Evolutionary conservation across 169 alveolate species (phyloP).

Genomic region (Eimeria sp.): DNA sequence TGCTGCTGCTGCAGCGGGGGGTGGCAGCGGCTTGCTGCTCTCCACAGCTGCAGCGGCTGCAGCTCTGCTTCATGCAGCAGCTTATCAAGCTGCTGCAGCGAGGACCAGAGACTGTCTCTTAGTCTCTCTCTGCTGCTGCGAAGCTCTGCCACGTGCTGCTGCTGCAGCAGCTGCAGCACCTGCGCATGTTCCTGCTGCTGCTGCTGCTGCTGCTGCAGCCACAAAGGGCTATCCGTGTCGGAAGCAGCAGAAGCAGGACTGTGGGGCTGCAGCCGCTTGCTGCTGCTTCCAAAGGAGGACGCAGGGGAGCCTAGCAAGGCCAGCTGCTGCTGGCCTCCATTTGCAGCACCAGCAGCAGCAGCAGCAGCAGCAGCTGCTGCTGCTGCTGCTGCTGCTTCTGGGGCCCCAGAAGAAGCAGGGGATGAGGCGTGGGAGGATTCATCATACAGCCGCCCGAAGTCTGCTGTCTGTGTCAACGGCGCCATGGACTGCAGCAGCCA

Average conservation of each 20-base stretch:
- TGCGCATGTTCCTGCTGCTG: constrained; percentile 44
- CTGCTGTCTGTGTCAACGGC: constrained; percentile 33
- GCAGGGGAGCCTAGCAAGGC: constrained; percentile 50
- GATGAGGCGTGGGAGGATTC: constrained; percentile 31
- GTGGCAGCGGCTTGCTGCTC: constrained; percentile 66
- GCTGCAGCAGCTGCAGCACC: constrained; percentile 62
- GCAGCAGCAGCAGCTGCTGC: constrained; percentile 33
- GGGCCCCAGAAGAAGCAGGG: constrained; percentile 9
- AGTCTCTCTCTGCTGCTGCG: constrained; percentile 56
- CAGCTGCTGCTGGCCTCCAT: constrained; percentile 10
- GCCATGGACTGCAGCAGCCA: constrained; percentile 11
- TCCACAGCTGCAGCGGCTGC: constrained; percentile 71
- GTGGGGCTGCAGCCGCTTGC: background rate
- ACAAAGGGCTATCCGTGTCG: background rate
- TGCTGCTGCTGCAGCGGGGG: background rate
- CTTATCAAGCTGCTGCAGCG: constrained; percentile 37
- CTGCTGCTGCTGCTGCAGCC: constrained; percentile 39
- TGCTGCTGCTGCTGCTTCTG: constrained; percentile 39
- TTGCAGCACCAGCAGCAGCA: constrained; percentile 17
- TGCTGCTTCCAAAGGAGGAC: constrained; percentile 64
- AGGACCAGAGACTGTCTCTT: constrained; percentile 29
- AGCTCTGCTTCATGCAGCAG: constrained; percentile 52
- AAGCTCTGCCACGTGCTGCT: constrained; percentile 57
- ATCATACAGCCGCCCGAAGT: constrained; percentile 24
- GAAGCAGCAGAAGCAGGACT: constrained; percentile 20